These are phyloP conservation scores for Boletus barrowsii DNA, from an alignment of 768 basidiomycete genomes.

Conservation along the genomic window DNA sequence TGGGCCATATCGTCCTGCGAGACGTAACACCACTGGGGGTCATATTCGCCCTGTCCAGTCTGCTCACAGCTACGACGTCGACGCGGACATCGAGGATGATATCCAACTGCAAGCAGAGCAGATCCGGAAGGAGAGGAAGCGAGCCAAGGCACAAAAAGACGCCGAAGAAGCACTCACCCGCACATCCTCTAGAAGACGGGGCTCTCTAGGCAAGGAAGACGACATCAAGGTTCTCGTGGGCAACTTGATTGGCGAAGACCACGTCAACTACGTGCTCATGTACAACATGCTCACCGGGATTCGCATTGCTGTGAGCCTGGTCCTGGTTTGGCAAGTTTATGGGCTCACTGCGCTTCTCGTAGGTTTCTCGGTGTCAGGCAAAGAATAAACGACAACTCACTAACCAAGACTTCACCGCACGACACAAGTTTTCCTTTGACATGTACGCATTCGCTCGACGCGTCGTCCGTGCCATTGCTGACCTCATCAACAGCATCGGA, in stretches of 20 bases:
- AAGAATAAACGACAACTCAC: slow-evolving; percentile 86
- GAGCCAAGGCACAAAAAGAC: slow-evolving; percentile 63
- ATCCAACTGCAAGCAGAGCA: slow-evolving; percentile 89
- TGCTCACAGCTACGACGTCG: slow-evolving; percentile 38
- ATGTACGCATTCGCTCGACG: slow-evolving; percentile 54
- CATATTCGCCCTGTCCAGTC: slow-evolving; percentile 30
- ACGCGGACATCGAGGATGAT: slow-evolving; percentile 44
- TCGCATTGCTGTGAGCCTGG: slow-evolving; percentile 74
- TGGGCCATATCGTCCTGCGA: slow-evolving; percentile 40
- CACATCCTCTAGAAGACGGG: slow-evolving; percentile 21
- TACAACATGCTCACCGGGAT: slow-evolving; percentile 99
- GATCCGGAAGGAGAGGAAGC: slow-evolving; percentile 79
- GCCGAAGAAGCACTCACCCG: slow-evolving; percentile 56
- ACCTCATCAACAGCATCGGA: slow-evolving; percentile 60
- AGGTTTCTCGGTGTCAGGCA: slow-evolving; percentile 96
- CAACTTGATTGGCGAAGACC: slow-evolving; percentile 96
- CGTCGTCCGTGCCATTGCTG: neutral
- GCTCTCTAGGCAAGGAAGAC: slow-evolving; percentile 31
- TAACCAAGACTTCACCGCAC: slow-evolving; percentile 80
- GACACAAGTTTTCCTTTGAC: slow-evolving; percentile 96
- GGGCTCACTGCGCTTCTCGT: slow-evolving; percentile 4
- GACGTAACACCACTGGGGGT: slow-evolving; percentile 74
- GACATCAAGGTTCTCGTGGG: slow-evolving; percentile 75
- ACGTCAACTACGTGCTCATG: slow-evolving; percentile 99
- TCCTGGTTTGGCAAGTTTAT: neutral